A percentile compares a stretch with the other conserved stretches of the same genome.
Conservation (phyloP, 805 yeast species). For the Zygoascus ofunaensis region DNA sequence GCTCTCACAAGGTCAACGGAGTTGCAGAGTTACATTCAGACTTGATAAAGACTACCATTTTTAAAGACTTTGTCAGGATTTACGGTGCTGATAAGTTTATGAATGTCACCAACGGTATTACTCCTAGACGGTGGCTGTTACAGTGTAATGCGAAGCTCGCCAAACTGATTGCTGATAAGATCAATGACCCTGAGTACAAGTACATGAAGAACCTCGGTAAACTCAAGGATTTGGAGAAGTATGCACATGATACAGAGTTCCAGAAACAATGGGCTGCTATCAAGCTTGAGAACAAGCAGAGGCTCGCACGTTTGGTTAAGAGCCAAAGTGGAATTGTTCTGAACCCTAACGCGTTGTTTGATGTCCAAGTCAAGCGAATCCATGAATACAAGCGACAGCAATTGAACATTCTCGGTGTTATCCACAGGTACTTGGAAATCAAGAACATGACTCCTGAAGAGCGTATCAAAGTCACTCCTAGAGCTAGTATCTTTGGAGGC, state of each 20-base stretch:
- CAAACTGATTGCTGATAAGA: slow-evolving; percentile 58
- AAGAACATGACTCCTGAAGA: slow-evolving; percentile 59
- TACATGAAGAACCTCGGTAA: slow-evolving; percentile 59
- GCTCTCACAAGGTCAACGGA: slow-evolving; percentile 90
- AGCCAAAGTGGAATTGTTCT: slow-evolving; percentile 52
- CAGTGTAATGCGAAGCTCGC: slow-evolving; percentile 85
- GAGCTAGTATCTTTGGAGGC: slow-evolving; percentile 82
- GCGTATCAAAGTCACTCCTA: slow-evolving; percentile 55
- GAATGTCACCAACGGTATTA: slow-evolving; percentile 89
- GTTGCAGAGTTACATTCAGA: slow-evolving; percentile 94
- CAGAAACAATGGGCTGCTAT: slow-evolving; percentile 60
- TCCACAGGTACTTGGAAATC: slow-evolving; percentile 69
- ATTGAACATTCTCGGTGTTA: slow-evolving; percentile 81
- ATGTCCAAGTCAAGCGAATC: slow-evolving; percentile 87
- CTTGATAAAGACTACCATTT: slow-evolving; percentile 77
- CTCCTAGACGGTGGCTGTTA: slow-evolving; percentile 93
- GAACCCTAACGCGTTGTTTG: slow-evolving; percentile 70
- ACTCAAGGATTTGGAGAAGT: slow-evolving; percentile 58
- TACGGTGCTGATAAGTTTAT: slow-evolving; percentile 79
- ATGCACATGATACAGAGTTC: slow-evolving; percentile 59
- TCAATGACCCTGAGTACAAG: slow-evolving; percentile 41
- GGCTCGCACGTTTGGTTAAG: slow-evolving; percentile 60
- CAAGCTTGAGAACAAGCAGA: slow-evolving; percentile 59
- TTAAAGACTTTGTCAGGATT: slow-evolving; percentile 77
- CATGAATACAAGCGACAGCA: slow-evolving; percentile 96